phyloP scores from a whole-genome alignment of 2,329 filamentous ascomycete genomes.

The Zopfia rhizophila region DNA sequence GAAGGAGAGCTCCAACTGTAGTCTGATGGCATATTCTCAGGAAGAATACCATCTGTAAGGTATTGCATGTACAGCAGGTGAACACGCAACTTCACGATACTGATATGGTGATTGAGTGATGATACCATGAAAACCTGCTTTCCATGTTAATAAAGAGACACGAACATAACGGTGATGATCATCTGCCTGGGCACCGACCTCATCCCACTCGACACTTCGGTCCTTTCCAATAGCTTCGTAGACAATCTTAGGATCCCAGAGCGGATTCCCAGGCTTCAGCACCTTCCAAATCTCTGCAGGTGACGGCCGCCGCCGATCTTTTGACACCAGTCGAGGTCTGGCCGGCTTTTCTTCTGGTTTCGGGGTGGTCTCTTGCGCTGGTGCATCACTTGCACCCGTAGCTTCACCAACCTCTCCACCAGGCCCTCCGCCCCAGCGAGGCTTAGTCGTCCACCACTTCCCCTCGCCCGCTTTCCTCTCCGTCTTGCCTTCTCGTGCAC shows the following conservation, averaged over 20 bases:
- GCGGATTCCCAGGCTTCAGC: slow-evolving; percentile 59
- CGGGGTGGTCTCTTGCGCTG: slow-evolving; percentile 35
- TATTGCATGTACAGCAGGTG: slow-evolving; percentile 67
- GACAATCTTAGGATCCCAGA: slow-evolving; percentile 67
- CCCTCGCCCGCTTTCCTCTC: slow-evolving; percentile 64
- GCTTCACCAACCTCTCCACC: slow-evolving; percentile 56
- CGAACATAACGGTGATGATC: neutral
- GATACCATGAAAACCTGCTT: slow-evolving; percentile 69
- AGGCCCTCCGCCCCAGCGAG: slow-evolving; percentile 67
- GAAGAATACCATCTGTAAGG: slow-evolving; percentile 58
- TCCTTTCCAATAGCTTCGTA: slow-evolving; percentile 68
- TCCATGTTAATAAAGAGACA: slow-evolving; percentile 21
- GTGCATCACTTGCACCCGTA: slow-evolving; percentile 32
- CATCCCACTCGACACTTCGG: slow-evolving; percentile 58
- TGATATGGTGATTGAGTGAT: slow-evolving; percentile 70
- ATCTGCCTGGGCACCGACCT: slow-evolving; percentile 56
- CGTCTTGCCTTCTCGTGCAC: slow-evolving; percentile 63
- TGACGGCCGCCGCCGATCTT: slow-evolving; percentile 53
- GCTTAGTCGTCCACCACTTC: slow-evolving; percentile 68
- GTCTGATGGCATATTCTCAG: slow-evolving; percentile 35
- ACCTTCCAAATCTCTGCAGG: slow-evolving; percentile 64
- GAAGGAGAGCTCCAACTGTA: slow-evolving; percentile 62
- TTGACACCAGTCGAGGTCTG: slow-evolving; percentile 40
- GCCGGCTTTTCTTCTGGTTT: slow-evolving; percentile 49
- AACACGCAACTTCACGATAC: slow-evolving; percentile 67